phyloP scores from a whole-genome alignment of 192 early-diverging fungal species.

The Linnemannia zychae region DNA sequence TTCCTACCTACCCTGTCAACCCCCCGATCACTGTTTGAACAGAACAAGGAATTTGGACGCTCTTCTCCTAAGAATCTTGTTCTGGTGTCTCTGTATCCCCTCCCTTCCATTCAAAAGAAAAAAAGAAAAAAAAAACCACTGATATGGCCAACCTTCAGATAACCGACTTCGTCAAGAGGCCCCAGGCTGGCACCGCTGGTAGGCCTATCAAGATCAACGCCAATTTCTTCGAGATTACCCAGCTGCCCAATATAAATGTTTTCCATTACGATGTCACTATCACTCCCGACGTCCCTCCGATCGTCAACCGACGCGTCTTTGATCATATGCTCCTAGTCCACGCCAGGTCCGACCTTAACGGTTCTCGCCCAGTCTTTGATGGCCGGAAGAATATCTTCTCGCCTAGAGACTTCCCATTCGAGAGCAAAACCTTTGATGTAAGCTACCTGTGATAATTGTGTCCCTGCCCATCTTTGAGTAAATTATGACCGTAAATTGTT shows the following conservation, averaged over 20 bases:
- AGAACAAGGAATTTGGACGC: background rate
- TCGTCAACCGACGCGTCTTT: conserved; percentile 79
- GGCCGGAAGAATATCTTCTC: conserved; percentile 87
- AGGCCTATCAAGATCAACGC: conserved; percentile 59
- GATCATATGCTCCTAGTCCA: conserved; percentile 72
- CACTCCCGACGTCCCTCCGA: conserved; percentile 81
- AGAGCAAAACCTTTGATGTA: conserved; percentile 71
- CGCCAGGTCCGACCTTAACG: conserved; percentile 66
- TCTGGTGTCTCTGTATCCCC: background rate
- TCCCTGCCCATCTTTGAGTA: background rate
- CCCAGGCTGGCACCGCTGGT: conserved; percentile 62
- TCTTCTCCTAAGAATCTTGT: background rate
- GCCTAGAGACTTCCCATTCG: conserved; percentile 66
- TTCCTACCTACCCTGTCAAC: background rate
- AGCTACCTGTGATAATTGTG: background rate
- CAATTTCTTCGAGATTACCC: conserved; percentile 86
- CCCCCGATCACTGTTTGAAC: background rate
- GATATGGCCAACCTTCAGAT: conserved; percentile 21
- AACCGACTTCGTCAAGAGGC: conserved; percentile 62
- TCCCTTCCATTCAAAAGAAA: background rate
- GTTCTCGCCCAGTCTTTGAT: conserved; percentile 85
- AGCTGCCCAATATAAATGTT: conserved; percentile 75
- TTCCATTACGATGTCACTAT: conserved; percentile 93
- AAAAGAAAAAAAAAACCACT: background rate
- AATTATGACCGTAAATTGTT: background rate